These are phyloP conservation scores for Puya raimondii DNA, from an alignment of 176 grass and related monocot genomes.

Conservation along the genomic window DNA sequence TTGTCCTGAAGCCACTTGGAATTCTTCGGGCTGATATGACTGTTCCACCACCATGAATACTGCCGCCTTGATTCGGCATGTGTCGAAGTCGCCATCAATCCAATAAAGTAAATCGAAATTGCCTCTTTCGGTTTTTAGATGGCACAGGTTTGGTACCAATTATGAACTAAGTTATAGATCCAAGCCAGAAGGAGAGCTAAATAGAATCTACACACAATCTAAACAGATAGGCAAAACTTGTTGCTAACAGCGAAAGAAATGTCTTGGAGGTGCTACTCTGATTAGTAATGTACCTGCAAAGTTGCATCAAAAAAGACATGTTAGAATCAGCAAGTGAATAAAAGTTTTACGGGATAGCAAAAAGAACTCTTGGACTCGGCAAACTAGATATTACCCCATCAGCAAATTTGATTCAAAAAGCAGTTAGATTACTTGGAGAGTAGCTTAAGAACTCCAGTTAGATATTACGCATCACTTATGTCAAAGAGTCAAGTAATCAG, in stretches of 20 bases:
- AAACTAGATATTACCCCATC: neutral
- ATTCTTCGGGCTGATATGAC: constrained; percentile 86
- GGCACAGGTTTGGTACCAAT: neutral
- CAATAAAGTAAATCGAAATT: constrained; percentile 6
- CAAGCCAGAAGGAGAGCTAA: constrained; percentile 1
- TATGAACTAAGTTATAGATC: constrained; percentile 4
- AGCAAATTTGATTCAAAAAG: neutral
- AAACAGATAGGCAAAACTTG: neutral
- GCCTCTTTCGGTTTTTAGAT: neutral
- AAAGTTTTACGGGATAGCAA: neutral
- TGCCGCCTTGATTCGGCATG: constrained; percentile 27
- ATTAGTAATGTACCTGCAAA: neutral
- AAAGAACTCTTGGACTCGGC: neutral
- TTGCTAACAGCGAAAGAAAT: neutral
- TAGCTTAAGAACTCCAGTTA: neutral
- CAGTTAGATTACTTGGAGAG: neutral
- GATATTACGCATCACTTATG: neutral
- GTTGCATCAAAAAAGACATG: neutral
- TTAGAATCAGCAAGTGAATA: neutral
- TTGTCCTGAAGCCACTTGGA: constrained; percentile 95
- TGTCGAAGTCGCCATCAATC: constrained; percentile 38
- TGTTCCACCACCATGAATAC: constrained; percentile 65
- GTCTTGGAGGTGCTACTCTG: neutral
- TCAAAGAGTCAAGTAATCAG: neutral
- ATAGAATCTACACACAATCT: neutral